Evolutionary conservation across 495 filamentous ascomycete species (phyloP), one percentile per base, ranked within the genome.

Genomic region (Podospora comata): DNA sequence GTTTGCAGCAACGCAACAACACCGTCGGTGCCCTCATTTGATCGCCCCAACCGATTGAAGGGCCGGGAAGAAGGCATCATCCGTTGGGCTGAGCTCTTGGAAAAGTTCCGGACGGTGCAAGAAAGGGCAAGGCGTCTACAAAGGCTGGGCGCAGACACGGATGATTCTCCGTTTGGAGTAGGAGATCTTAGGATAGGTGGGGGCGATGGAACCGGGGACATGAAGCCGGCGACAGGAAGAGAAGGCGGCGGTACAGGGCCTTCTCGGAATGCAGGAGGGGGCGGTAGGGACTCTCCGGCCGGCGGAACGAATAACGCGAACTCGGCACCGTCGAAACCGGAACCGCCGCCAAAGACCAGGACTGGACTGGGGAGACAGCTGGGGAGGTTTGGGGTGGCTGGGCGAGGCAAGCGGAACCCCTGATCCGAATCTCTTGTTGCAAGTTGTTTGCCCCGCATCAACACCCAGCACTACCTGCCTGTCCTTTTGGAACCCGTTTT

Each of bases 11-110:
- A 81, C 72, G 77, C 76, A 54, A 73, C 82, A 20, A 78, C 81
- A 69, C 80, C 84, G 27, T 77, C 77, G 67, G 78, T 77, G 54
- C 81, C 84, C 74, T 81, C 74, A 64, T 92, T 89, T 79, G 94
- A 97, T 73, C 87, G 94, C 55, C 86, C 92, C 27, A 92, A 90
- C 71, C 84, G 95, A 62, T 80, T 96, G 34, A 97, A 97, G 75
- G 85, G 89, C 23, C 85, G 93, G 62, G 91, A 96, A 59, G 94
- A 97, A 62, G 88, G 87, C 55, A 86, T 85, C 58, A 95, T 99
- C 74, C 88, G 89, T 62, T 99, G 95, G 95, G 85, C 85, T 16
- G 96, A 99, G 67, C 85, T 99, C 19, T 86, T 99, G n/a, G 95
- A 98, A 67, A 97, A 97, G 74, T 99, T 98, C 78, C 91, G 90